Base-by-base conservation (phyloP, 2,329 filamentous ascomycete genomes). In the Xylaria sp. region DNA sequence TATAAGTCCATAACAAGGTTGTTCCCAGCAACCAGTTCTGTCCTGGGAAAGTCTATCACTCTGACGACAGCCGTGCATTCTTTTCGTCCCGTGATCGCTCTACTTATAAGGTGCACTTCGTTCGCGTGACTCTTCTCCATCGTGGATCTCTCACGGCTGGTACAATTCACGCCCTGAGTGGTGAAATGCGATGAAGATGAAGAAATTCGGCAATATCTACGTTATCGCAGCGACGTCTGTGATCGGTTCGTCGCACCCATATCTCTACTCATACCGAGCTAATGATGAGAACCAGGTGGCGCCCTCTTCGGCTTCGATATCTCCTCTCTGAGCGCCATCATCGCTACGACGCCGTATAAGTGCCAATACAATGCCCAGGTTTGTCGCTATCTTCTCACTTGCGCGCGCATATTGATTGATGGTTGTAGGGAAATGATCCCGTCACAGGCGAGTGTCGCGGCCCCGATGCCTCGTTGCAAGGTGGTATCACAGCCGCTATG, bases 401-500 rank as follows among this genome's bases (percentile, higher is more conserved):
- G 30, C 19, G 16, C 30, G 48, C 13, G 9, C 11, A 16, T 8
- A 30, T 11, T 11, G n/a, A 10, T 39, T 57, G 37, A 57, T 19
- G 48, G 39, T 19, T 4, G 65, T 52, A 66, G 63, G 69, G 69
- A 39, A 69, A 69, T 37, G 63, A 68, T 55, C 67, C 67, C 1
- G 48, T 52, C 3, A 71, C 64, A 19, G 64, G 66, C 35, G 30
- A 62, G 48, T 85, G 81, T 71, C 78, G 75, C 13, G 84, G 84
- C 39, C 84, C 83, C 3, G 71, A 69, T 10, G 70, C 76, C 46
- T 70, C 74, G 58, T 73, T 79, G 0, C 83, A 84, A 70, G 85
- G 85, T 62, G 84, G 84, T 52, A 89, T 90, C 68, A 87, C 84
- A 0, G 86, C 88, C 19, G 77, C 85, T 53, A 90, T 90, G 85